Conservation (phyloP, 192 early-diverging fungal species). For the Coemansia sp. region DNA sequence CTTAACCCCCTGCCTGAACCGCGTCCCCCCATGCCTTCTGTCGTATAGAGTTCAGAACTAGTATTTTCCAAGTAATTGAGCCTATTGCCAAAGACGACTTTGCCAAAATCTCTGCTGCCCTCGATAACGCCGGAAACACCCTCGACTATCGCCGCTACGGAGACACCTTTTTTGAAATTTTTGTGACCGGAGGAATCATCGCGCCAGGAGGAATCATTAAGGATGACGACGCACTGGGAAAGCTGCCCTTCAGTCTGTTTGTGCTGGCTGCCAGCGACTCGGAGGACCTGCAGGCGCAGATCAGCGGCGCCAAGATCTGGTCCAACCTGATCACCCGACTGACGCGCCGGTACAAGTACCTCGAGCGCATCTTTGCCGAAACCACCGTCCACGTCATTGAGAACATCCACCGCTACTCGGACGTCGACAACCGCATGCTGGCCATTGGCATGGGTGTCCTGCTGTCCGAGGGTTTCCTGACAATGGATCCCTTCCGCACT, state of each 20-base stretch:
- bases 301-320: slow-evolving; percentile 65
- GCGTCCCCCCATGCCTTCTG: too few relatives aligned
- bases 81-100: slow-evolving; percentile 57
- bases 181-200: slow-evolving; percentile 88
- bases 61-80: slow-evolving; percentile 49
- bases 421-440: slow-evolving; percentile 76
- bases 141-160: slow-evolving; percentile 96
- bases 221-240: slow-evolving; percentile 68
- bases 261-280: slow-evolving; percentile 57
- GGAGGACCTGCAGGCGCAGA: slow-evolving; percentile 56
- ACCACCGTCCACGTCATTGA: slow-evolving; percentile 79
- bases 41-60: slow-evolving; percentile 26
- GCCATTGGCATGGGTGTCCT: slow-evolving; percentile 73
- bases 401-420: slow-evolving; percentile 83
- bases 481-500: slow-evolving; percentile 67
- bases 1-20: not conserved
- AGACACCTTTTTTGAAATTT: slow-evolving; percentile 90
- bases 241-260: slow-evolving; percentile 72
- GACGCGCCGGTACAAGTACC: slow-evolving; percentile 92
- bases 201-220: slow-evolving; percentile 50
- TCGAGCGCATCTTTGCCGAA: slow-evolving; percentile 82
- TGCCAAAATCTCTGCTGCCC: slow-evolving; percentile 65
- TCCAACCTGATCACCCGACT: slow-evolving; percentile 87
- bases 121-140: slow-evolving; percentile 80
- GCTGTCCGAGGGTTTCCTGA: slow-evolving; percentile 62